Evolutionary conservation across 1,139 yeast species (phyloP), one percentile per base, ranked within the genome.

Genomic region (Geotrichum bryndzae): DNA sequence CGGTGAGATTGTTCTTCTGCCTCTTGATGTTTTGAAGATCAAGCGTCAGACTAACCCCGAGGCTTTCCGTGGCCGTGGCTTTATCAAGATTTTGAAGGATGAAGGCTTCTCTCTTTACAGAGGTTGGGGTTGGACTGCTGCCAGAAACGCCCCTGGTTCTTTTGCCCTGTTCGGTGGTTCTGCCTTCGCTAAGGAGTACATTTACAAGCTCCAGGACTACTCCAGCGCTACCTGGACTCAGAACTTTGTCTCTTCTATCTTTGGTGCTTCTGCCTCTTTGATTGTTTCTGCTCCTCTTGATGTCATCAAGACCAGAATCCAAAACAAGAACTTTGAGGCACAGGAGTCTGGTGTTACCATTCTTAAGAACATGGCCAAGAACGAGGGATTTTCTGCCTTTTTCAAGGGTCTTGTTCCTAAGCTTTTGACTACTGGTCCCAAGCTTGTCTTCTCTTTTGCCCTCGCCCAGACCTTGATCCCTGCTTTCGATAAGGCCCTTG

Each of bases 61-160:
- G 77, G 81, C 99, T 29, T 94, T 94, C 84, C 87, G 86, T 77
- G 99, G 99, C 70, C 88, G 99, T 80, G 98, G 99, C 11, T 91
- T 94, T 79, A 65, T 91, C 67, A 88, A 84, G 77, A 90, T 94
- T 70, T 74, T 94, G 67, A 74, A 82, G 61, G 99, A 94, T 73
- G 99, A 95, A 79, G 99, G 99, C 27, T 82, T 90, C 66, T 91
- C 94, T 50, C 82, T 94, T 71, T 94, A 94, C 80, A 84, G 97
- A 75, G 99, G 99, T 68, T 92, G 98, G 96, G 98, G 98, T 63
- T 94, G 99, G 99, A 94, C 99, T 65, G 96, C 96, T 69, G 99
- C 99, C 58, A 87, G 99, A 83, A 94, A 94, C 74, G 98, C 98
- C 2, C 99, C 99, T 51, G 99, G 99, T 63, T 90, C 97, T 2